These are phyloP conservation scores for Carex kokanica DNA, from an alignment of 176 grass and related monocot species.

Conservation along the genomic window DNA sequence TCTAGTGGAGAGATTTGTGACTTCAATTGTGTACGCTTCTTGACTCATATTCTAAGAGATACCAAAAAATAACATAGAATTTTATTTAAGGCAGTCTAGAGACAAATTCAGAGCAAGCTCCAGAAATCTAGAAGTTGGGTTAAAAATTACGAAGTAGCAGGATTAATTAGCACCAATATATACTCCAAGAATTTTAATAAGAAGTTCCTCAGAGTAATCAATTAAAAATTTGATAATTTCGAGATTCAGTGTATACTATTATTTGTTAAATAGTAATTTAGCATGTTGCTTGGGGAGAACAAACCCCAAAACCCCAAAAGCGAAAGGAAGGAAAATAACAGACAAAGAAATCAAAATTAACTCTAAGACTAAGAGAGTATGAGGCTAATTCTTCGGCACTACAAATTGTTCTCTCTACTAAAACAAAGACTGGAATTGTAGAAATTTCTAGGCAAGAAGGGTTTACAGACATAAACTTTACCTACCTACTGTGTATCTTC, in stretches of 20 bases:
- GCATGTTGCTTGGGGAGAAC: neutral
- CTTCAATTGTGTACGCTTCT: conserved; percentile 68
- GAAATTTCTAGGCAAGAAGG: neutral
- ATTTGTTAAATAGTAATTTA: neutral
- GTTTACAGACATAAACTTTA: neutral
- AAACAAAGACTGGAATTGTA: neutral
- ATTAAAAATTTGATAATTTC: neutral
- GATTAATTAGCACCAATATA: neutral
- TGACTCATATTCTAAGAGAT: conserved; percentile 65
- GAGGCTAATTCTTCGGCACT: neutral
- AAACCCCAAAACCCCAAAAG: neutral
- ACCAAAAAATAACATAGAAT: neutral
- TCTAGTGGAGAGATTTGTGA: conserved; percentile 71
- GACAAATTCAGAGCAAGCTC: neutral
- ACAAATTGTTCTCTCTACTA: neutral
- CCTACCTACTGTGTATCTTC: conserved; percentile 18
- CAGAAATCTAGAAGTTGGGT: neutral
- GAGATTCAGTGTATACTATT: neutral
- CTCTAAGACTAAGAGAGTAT: neutral
- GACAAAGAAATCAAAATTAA: neutral
- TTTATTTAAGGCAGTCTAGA: neutral
- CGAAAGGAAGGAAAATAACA: neutral
- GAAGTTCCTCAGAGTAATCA: neutral
- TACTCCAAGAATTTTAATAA: neutral
- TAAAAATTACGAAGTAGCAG: neutral